Evolutionary conservation across 2,329 filamentous ascomycete species (phyloP).

Genomic region (Spiromastix sp.): DNA sequence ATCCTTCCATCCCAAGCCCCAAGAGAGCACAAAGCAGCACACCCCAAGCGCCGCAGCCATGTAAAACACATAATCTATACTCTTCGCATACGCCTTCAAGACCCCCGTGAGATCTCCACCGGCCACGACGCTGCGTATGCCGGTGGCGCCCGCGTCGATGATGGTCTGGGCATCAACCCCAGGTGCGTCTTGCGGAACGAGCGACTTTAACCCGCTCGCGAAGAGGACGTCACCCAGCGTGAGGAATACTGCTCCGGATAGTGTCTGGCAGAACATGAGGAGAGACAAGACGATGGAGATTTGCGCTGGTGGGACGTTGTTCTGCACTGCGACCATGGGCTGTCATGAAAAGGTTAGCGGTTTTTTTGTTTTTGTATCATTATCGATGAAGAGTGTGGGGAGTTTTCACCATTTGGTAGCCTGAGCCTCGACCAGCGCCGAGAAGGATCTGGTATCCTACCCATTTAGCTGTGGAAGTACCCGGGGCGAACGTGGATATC

Average conservation of each 20-base stretch:
- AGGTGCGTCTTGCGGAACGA: no score
- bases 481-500: slow-evolving; percentile 18
- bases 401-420: no score
- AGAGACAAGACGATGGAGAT: slow-evolving; percentile 20
- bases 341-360: slow-evolving; percentile 5
- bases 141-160: slow-evolving; percentile 15
- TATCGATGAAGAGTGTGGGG: no score
- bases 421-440: slow-evolving; percentile 14
- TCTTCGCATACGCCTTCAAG: slow-evolving; percentile 18
- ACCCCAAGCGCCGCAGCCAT: slow-evolving; percentile 17
- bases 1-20: slow-evolving; percentile 21
- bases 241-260: no score
- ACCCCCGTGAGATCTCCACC: slow-evolving; percentile 16
- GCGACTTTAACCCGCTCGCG: no score
- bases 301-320: slow-evolving; percentile 14
- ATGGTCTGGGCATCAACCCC: slow-evolving; percentile 15
- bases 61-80: slow-evolving; percentile 21
- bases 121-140: slow-evolving; percentile 16
- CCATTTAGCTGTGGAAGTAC: slow-evolving; percentile 15
- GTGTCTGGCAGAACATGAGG: slow-evolving; percentile 23
- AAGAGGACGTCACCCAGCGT: no score
- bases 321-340: slow-evolving; percentile 20
- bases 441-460: slow-evolving; percentile 22
- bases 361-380: no score
- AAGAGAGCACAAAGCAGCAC: slow-evolving; percentile 14